phyloP scores from a whole-genome alignment of 352 stramenopile genomes.

The Elongisporangium anandrum region DNA sequence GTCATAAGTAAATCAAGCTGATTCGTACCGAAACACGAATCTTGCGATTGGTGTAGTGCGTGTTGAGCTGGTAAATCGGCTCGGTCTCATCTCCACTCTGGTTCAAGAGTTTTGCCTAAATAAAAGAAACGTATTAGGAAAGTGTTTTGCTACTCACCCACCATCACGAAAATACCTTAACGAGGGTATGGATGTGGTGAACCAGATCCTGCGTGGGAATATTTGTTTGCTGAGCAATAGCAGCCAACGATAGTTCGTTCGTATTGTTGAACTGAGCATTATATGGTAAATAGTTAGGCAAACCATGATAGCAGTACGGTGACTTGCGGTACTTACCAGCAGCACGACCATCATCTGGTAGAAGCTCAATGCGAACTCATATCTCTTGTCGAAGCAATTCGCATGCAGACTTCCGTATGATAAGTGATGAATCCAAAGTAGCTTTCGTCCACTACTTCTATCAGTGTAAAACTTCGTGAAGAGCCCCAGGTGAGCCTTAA shows the following conservation, averaged over 20 bases:
- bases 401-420: constrained; percentile 71
- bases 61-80: constrained; percentile 36
- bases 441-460: constrained; percentile 68
- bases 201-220: constrained; percentile 51
- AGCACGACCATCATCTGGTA: constrained; percentile 82
- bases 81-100: constrained; percentile 17
- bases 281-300: not conserved
- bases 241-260: constrained; percentile 27
- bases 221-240: constrained; percentile 46
- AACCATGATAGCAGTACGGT: not conserved
- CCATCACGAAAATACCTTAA: constrained; percentile 45
- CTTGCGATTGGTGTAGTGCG: constrained; percentile 42
- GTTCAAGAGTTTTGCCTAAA: constrained; percentile 39
- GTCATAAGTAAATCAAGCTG: constrained; percentile 1
- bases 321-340: constrained; percentile 24
- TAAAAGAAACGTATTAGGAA: not conserved
- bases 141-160: not conserved
- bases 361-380: constrained; percentile 80
- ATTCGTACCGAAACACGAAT: constrained; percentile 39
- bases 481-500: constrained; percentile 58
- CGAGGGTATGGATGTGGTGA: constrained; percentile 64
- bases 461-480: constrained; percentile 84
- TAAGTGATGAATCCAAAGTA: constrained; percentile 76
- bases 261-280: constrained; percentile 57
- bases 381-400: constrained; percentile 66